A percentile compares a stretch with the other conserved stretches of the same genome.
phyloP scores from a whole-genome alignment of 257 asterid genomes.

The Scutellaria baicalensis region DNA sequence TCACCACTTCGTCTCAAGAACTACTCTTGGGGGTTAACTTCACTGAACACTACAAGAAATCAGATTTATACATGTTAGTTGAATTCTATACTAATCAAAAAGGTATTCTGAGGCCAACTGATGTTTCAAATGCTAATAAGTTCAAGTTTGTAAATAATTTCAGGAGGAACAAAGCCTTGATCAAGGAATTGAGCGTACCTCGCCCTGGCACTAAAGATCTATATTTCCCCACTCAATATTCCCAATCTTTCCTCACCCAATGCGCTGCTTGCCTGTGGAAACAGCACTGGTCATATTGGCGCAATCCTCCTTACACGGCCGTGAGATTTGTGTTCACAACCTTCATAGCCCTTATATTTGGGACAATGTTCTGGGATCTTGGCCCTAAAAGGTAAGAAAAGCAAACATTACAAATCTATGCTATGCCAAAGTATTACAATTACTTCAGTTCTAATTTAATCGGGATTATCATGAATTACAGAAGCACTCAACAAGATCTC shows the following conservation, averaged over 20 bases:
- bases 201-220: slow-evolving; percentile 68
- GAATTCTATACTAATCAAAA: neutral
- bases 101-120: neutral
- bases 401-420: neutral
- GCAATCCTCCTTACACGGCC: slow-evolving; percentile 70
- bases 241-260: slow-evolving; percentile 59
- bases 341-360: slow-evolving; percentile 57
- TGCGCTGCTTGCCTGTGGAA: slow-evolving; percentile 88
- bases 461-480: neutral
- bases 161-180: slow-evolving; percentile 71
- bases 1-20: slow-evolving; percentile 52
- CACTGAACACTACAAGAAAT: slow-evolving; percentile 37
- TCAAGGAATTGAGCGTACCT: slow-evolving; percentile 56
- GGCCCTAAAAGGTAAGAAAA: slow-evolving; percentile 56
- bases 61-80: slow-evolving; percentile 40
- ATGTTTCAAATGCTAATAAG: neutral
- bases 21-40: slow-evolving; percentile 38
- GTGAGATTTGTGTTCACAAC: slow-evolving; percentile 68
- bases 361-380: slow-evolving; percentile 81
- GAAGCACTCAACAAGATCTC: slow-evolving; percentile 8
- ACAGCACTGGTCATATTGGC: slow-evolving; percentile 88
- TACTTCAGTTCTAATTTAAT: neutral
- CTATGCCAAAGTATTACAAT: neutral
- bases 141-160: neutral
- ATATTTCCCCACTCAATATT: slow-evolving; percentile 45